Evolutionary conservation across 2,329 filamentous ascomycete genomes (phyloP).

Genomic region (Aspergillus sp.): DNA sequence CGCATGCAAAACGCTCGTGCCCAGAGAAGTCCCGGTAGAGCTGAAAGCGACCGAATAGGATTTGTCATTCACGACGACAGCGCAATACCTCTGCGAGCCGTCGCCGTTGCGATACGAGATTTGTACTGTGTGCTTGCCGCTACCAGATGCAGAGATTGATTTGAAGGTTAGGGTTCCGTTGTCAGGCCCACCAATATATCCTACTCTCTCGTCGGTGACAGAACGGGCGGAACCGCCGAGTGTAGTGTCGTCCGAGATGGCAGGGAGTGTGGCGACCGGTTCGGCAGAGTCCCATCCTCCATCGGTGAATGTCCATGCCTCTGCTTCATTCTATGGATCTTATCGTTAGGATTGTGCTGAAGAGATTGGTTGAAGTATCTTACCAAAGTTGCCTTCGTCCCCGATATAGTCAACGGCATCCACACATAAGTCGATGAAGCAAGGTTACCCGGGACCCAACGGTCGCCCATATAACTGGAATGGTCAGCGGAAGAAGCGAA

Average conservation of each 20-base stretch:
- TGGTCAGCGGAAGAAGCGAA: neutral
- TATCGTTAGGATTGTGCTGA: neutral
- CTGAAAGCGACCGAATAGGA: constrained; percentile 56
- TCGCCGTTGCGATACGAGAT: constrained; percentile 61
- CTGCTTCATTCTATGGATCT: neutral
- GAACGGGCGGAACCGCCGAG: constrained; percentile 47
- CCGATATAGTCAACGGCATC: constrained; percentile 52
- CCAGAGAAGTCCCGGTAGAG: constrained; percentile 19
- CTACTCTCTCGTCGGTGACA: constrained; percentile 44
- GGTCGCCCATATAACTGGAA: constrained; percentile 61
- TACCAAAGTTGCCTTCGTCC: constrained; percentile 8
- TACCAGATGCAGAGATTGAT: constrained; percentile 45
- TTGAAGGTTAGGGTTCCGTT: constrained; percentile 51
- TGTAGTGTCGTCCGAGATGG: constrained; percentile 47
- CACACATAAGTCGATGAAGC: constrained; percentile 63
- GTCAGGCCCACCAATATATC: constrained; percentile 55
- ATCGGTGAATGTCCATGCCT: constrained; percentile 5
- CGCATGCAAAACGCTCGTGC: constrained; percentile 2
- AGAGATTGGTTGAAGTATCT: neutral
- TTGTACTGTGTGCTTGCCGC: constrained; percentile 52
- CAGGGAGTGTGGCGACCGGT: neutral
- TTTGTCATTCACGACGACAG: constrained; percentile 57
- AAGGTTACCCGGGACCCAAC: constrained; percentile 63
- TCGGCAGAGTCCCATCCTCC: constrained; percentile 5
- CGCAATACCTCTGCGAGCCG: constrained; percentile 51